phyloP scores from a whole-genome alignment of 1,139 yeast genomes.

The Suhomyces taliae region DNA sequence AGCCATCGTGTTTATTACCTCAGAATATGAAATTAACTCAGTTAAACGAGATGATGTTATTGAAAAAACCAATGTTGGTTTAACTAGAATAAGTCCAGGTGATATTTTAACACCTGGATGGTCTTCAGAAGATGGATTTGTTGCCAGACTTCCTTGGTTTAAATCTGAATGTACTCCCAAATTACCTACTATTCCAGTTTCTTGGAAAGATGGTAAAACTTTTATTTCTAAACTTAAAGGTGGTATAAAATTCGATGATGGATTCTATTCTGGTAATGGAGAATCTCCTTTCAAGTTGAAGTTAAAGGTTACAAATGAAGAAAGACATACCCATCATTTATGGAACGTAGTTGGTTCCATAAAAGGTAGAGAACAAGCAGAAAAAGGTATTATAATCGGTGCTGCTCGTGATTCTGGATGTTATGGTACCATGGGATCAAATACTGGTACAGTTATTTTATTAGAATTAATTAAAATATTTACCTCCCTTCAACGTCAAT shows the following conservation, averaged over 20 bases:
- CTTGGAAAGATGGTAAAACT: constrained; percentile 64
- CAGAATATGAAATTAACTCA: constrained; percentile 29
- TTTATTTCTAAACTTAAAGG: constrained; percentile 49
- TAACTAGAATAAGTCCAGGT: constrained; percentile 69
- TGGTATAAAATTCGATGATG: constrained; percentile 44
- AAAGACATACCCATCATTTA: constrained; percentile 62
- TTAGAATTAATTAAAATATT: constrained; percentile 72
- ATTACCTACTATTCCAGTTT: constrained; percentile 75
- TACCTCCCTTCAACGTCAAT: constrained; percentile 61
- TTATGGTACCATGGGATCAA: constrained; percentile 70
- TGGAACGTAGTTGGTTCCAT: constrained; percentile 83
- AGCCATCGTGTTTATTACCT: constrained; percentile 40
- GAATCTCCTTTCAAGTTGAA: constrained; percentile 22
- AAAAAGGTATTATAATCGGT: constrained; percentile 74
- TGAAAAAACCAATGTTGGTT: constrained; percentile 65
- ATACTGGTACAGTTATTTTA: constrained; percentile 74
- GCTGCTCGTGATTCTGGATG: constrained; percentile 81
- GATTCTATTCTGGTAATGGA: constrained; percentile 29
- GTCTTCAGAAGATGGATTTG: constrained; percentile 50
- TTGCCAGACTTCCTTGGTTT: constrained; percentile 40
- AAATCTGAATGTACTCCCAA: constrained; percentile 60
- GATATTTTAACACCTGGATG: constrained; percentile 81
- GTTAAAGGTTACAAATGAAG: constrained; percentile 47
- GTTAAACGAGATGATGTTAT: constrained; percentile 50
- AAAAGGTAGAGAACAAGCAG: constrained; percentile 77